Evolutionary conservation across 164 flowering plant genomes (phyloP).

Genomic region (Brasenia schreberi): DNA sequence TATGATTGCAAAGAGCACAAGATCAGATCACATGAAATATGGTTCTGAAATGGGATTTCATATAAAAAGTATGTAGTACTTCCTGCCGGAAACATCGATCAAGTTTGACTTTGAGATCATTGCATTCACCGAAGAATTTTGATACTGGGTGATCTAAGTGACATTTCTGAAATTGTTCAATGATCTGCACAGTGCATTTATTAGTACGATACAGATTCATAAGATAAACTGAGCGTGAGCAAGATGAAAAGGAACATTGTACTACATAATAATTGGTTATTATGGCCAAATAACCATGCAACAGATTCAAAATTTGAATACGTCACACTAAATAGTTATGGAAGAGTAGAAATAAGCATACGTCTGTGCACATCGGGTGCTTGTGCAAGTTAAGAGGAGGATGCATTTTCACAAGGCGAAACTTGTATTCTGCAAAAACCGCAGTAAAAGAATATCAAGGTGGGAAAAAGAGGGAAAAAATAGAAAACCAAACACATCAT

Average conservation of each 20-base stretch:
- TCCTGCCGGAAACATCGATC: slow-evolving; percentile 84
- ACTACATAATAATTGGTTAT: neutral
- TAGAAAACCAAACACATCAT: too few relatives aligned
- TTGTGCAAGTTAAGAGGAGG: neutral
- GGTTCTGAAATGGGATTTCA: neutral
- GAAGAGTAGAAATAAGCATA: neutral
- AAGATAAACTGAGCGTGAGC: neutral
- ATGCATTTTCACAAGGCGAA: neutral
- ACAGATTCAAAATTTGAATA: too few relatives aligned
- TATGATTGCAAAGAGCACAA: slow-evolving; percentile 10
- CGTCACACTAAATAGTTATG: too few relatives aligned
- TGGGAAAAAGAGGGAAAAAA: too few relatives aligned
- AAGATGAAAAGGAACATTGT: neutral
- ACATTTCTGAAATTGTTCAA: slow-evolving; percentile 80
- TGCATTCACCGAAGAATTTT: slow-evolving; percentile 80
- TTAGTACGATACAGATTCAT: neutral
- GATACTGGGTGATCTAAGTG: slow-evolving; percentile 75
- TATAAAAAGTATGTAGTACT: slow-evolving; percentile 11
- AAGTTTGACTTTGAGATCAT: slow-evolving; percentile 80
- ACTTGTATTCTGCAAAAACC: too few relatives aligned
- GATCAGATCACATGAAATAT: neutral
- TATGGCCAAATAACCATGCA: too few relatives aligned
- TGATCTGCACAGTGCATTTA: slow-evolving; percentile 37
- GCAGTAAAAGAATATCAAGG: too few relatives aligned
- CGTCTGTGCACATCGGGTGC: neutral